phyloP scores from a whole-genome alignment of 495 filamentous ascomycete species.

The Hypoxylon lienhwacheense region DNA sequence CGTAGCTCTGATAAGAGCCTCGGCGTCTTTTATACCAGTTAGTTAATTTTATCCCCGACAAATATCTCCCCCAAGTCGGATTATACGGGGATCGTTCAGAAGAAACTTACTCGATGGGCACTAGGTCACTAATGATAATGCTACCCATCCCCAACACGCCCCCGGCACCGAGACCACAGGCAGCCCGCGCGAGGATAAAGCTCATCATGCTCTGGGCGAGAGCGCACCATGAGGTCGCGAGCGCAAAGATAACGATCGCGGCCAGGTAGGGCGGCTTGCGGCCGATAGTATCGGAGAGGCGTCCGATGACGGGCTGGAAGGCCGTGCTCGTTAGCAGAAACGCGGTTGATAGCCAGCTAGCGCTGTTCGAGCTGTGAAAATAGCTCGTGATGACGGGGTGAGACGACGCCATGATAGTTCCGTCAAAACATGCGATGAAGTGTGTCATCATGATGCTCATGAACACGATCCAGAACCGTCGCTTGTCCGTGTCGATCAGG shows the following conservation, averaged over 20 bases:
- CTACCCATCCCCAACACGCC: slow-evolving; percentile 72
- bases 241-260: slow-evolving; percentile 62
- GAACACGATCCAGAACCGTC: slow-evolving; percentile 47
- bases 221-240: slow-evolving; percentile 73
- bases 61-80: not conserved
- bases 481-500: slow-evolving; percentile 40
- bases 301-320: slow-evolving; percentile 72
- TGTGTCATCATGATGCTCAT: slow-evolving; percentile 41
- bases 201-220: slow-evolving; percentile 68
- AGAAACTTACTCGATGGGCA: slow-evolving; percentile 65
- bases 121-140: slow-evolving; percentile 73
- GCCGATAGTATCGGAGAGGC: slow-evolving; percentile 72
- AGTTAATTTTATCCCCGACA: not conserved
- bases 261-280: slow-evolving; percentile 70
- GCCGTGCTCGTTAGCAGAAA: slow-evolving; percentile 76
- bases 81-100: not conserved
- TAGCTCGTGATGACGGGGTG: slow-evolving; percentile 82
- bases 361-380: slow-evolving; percentile 72
- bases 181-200: slow-evolving; percentile 71
- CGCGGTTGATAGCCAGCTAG: slow-evolving; percentile 79
- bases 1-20: slow-evolving; percentile 73
- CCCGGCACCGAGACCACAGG: slow-evolving; percentile 75
- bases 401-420: slow-evolving; percentile 77
- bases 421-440: slow-evolving; percentile 63
- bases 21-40: slow-evolving; percentile 47